Percentiles rank a stretch among this genome's conserved stretches.
phyloP scores from a whole-genome alignment of 2,329 filamentous ascomycete genomes.

The Clonostachys rhizophaga region DNA sequence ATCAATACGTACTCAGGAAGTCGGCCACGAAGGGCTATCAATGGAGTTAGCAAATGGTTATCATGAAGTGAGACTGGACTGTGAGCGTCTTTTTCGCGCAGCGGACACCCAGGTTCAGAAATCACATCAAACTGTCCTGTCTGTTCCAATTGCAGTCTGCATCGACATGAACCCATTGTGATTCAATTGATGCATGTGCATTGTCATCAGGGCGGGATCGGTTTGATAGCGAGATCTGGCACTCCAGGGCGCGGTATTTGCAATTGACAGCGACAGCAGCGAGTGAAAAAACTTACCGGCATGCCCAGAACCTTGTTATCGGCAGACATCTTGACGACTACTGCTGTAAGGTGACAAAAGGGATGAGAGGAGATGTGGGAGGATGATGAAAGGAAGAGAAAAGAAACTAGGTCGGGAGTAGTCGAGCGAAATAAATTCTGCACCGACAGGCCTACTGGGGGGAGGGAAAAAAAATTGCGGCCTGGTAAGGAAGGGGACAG shows the following conservation, averaged over 20 bases:
- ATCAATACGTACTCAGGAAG: slow-evolving; percentile 85
- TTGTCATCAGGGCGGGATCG: too few species aligned
- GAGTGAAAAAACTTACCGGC: slow-evolving; percentile 47
- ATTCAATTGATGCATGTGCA: too few species aligned
- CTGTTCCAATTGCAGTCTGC: too few species aligned
- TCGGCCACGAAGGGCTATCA: slow-evolving; percentile 87
- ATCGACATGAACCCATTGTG: too few species aligned
- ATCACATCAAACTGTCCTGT: too few species aligned
- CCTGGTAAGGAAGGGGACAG: slow-evolving; percentile 36
- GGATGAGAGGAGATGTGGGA: slow-evolving; percentile 58
- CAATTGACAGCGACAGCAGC: not conserved
- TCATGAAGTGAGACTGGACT: not conserved
- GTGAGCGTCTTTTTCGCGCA: too few species aligned
- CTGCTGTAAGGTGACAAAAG: slow-evolving; percentile 41
- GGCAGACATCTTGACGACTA: slow-evolving; percentile 48
- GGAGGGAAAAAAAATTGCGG: slow-evolving; percentile 47
- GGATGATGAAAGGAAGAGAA: slow-evolving; percentile 35
- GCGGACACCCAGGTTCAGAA: too few species aligned
- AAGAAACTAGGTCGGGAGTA: slow-evolving; percentile 22
- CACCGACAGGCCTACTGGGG: slow-evolving; percentile 34
- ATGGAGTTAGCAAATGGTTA: slow-evolving; percentile 24
- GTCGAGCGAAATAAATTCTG: slow-evolving; percentile 38
- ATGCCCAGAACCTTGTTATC: slow-evolving; percentile 60
- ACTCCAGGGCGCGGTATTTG: not conserved
- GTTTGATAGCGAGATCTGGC: too few species aligned